Percentiles rank a stretch among this genome's conserved stretches.
Evolutionary conservation across 352 stramenopile species (phyloP).

Genomic region (Phytophthora hibernalis): DNA sequence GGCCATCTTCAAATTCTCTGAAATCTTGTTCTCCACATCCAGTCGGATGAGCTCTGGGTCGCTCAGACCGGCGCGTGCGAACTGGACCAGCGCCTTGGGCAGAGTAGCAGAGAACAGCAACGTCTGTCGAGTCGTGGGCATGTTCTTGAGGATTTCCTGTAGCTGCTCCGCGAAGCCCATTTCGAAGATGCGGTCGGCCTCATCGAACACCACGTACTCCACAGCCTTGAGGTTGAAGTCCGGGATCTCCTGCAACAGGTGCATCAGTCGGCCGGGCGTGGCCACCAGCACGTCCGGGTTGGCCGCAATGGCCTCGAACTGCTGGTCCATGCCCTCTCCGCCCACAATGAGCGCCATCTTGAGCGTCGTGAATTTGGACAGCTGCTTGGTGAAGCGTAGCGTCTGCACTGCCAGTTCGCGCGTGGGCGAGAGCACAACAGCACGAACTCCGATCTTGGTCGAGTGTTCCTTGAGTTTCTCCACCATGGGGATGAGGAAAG

Average conservation of each 20-base stretch:
- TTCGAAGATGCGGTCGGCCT: constrained; percentile 99
- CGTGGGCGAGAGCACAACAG: constrained; percentile 95
- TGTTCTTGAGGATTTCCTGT: constrained; percentile 92
- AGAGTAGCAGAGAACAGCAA: constrained; percentile 97
- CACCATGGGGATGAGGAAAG: constrained; percentile 98
- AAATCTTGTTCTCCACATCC: constrained; percentile 98
- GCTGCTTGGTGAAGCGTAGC: constrained; percentile 87
- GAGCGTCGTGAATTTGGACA: constrained; percentile 93
- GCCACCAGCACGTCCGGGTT: constrained; percentile 96
- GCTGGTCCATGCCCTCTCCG: constrained; percentile 98
- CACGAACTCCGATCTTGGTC: constrained; percentile 86
- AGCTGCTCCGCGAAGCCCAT: constrained; percentile 99
- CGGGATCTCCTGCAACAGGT: constrained; percentile 93
- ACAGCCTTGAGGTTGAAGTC: constrained; percentile 94
- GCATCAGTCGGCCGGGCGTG: constrained; percentile 95
- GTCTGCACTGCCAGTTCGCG: constrained; percentile 99
- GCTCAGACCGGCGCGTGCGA: constrained; percentile 97
- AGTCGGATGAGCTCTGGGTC: constrained; percentile 97
- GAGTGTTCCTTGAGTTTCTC: constrained; percentile 96
- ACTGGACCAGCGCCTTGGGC: constrained; percentile 97
- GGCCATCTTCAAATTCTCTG: constrained; percentile 96
- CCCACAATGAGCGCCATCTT: constrained; percentile 95
- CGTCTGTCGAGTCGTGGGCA: constrained; percentile 89
- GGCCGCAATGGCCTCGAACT: constrained; percentile 95
- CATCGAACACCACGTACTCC: constrained; percentile 97